These are phyloP conservation scores for Fusarium bactridioides DNA, from an alignment of 2,329 filamentous ascomycete genomes.

Conservation along the genomic window DNA sequence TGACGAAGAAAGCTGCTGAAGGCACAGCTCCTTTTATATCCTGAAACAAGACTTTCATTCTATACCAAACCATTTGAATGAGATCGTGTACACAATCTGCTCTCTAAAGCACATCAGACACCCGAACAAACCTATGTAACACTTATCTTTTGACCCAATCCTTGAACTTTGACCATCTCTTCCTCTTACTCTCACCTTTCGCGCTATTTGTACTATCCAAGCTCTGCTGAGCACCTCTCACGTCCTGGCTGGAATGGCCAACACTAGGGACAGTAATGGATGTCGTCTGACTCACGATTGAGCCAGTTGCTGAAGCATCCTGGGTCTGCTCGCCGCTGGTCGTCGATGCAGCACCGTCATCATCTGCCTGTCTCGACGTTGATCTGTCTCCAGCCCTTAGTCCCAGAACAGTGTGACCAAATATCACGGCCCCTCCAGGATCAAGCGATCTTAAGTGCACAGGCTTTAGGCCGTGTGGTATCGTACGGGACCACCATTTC, in stretches of 20 bases:
- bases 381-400: not conserved
- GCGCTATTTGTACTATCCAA: not conserved
- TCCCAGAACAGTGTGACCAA: not conserved
- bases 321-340: not conserved
- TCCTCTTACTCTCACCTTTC: not conserved
- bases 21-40: too few species aligned
- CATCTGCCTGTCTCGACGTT: not conserved
- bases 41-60: too few species aligned
- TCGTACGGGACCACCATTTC: slow-evolving; percentile 1
- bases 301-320: not conserved
- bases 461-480: not conserved
- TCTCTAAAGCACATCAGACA: rapidly evolving
- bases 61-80: rapidly evolving
- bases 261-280: slow-evolving; percentile 1
- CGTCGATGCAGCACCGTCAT: not conserved
- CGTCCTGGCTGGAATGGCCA: not conserved
- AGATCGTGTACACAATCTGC: rapidly evolving
- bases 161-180: not conserved
- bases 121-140: not conserved
- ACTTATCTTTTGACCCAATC: not conserved
- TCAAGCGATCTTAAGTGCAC: not conserved
- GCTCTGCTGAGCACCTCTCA: rapidly evolving
- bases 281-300: not conserved
- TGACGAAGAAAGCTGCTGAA: too few species aligned
- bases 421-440: not conserved